Evolutionary conservation across 371 early-diverging fungal species (phyloP).

Genomic region (Lichtheimia ornata): DNA sequence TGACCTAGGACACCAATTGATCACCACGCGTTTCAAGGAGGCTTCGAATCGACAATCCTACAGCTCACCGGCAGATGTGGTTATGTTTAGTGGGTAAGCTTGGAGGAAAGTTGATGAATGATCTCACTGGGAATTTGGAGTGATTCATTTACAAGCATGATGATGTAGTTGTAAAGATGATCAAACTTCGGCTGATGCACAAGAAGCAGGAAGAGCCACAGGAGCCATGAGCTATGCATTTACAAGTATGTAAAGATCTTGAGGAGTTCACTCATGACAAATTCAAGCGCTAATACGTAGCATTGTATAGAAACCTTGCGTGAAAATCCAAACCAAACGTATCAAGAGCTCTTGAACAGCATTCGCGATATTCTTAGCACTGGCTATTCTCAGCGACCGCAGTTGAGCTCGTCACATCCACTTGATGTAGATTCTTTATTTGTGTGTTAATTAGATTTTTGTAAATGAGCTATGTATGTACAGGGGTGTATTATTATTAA

Average conservation of each 20-base stretch:
- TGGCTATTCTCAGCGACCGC: conserved; percentile 83
- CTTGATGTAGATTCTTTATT: conserved; percentile 78
- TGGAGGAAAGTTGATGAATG: neutral
- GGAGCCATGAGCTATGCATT: conserved; percentile 92
- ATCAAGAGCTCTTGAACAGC: conserved; percentile 73
- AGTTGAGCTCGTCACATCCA: conserved; percentile 75
- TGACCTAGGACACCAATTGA: conserved; percentile 47
- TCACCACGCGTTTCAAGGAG: conserved; percentile 36
- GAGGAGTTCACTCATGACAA: neutral
- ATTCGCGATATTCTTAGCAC: conserved; percentile 72
- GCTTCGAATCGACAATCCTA: conserved; percentile 42
- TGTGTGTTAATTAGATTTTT: conserved; percentile 22
- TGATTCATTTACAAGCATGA: too few relatives aligned
- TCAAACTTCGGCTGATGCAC: conserved; percentile 88
- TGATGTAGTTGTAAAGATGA: conserved; percentile 73
- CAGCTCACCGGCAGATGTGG: conserved; percentile 73
- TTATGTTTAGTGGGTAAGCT: conserved; percentile 75
- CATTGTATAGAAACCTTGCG: conserved; percentile 47
- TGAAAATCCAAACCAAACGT: conserved; percentile 67
- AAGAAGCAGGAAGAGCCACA: conserved; percentile 47
- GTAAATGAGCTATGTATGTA: too few relatives aligned
- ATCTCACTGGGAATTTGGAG: too few relatives aligned
- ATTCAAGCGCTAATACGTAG: neutral
- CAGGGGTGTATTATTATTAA: too few relatives aligned
- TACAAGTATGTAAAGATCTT: conserved; percentile 42